Conservation (phyloP, 345 rosid species). For the Populus simonii region DNA sequence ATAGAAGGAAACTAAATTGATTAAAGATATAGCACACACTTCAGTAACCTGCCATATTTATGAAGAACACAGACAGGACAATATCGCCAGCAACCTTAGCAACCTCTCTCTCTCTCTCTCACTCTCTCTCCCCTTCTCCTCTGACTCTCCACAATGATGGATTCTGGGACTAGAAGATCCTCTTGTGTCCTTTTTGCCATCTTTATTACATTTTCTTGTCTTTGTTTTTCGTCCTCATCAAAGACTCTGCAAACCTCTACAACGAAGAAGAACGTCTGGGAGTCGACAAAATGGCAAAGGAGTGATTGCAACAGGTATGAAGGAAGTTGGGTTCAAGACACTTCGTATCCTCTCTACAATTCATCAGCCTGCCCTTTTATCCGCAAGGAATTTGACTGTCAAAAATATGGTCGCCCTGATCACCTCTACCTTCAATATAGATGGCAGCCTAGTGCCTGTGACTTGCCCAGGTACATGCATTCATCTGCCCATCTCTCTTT, state of each 20-base stretch:
- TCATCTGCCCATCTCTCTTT: neutral
- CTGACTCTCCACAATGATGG: slow-evolving; percentile 7
- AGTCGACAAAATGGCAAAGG: too few species aligned
- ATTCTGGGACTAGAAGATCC: slow-evolving; percentile 6
- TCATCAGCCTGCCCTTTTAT: slow-evolving; percentile 66
- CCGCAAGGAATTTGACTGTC: slow-evolving; percentile 77
- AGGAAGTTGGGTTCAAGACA: slow-evolving; percentile 74
- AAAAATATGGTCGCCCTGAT: slow-evolving; percentile 76
- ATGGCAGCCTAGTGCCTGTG: slow-evolving; percentile 72
- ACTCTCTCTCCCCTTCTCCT: neutral
- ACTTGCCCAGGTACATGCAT: slow-evolving; percentile 53
- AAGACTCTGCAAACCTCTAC: neutral
- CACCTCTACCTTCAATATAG: slow-evolving; percentile 57
- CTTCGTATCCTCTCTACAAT: slow-evolving; percentile 63
- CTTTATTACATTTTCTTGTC: slow-evolving; percentile 3
- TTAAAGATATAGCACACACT: too few species aligned
- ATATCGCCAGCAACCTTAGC: too few species aligned
- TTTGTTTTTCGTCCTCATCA: neutral
- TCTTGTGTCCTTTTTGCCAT: neutral
- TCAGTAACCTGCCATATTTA: neutral
- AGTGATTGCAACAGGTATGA: slow-evolving; percentile 46
- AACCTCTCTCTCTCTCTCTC: too few species aligned
- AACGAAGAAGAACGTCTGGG: neutral
- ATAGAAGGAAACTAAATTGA: too few species aligned
- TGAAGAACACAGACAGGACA: neutral